phyloP scores from a whole-genome alignment of 495 filamentous ascomycete species.

The Tuber brumale region DNA sequence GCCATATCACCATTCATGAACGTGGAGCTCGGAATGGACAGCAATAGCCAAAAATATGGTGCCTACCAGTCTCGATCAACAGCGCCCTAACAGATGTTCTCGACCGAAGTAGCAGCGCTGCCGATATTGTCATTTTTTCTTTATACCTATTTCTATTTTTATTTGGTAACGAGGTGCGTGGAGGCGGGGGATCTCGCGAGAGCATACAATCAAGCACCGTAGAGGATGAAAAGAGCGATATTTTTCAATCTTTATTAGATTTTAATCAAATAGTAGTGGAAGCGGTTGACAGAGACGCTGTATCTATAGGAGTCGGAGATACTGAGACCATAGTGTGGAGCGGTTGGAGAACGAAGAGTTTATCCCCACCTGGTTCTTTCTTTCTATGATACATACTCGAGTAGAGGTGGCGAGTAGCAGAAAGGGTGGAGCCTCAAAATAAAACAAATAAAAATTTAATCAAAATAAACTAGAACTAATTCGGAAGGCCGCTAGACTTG shows the following conservation, averaged over 20 bases:
- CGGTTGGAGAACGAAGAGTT: background rate
- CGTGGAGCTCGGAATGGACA: background rate
- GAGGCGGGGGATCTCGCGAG: background rate
- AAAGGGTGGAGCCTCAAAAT: background rate
- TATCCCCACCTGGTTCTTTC: background rate
- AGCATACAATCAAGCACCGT: background rate
- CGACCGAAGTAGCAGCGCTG: background rate
- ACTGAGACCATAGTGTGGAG: background rate
- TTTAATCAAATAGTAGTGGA: background rate
- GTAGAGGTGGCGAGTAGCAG: background rate
- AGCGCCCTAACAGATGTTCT: background rate
- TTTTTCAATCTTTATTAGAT: background rate
- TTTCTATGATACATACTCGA: background rate
- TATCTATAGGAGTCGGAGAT: background rate
- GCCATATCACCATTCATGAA: background rate
- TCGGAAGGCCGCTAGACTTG: constrained; percentile 21
- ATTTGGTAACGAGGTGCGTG: background rate
- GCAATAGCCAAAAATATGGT: background rate
- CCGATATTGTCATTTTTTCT: background rate
- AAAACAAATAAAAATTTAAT: constrained; percentile 8
- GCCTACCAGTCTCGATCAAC: background rate
- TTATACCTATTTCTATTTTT: background rate
- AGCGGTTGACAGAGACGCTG: background rate
- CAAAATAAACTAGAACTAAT: constrained; percentile 5
- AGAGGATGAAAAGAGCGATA: background rate